Evolutionary conservation across 352 stramenopile genomes (phyloP), one percentile per base, ranked within the genome.

Genomic region (Pythium aphanidermatum): DNA sequence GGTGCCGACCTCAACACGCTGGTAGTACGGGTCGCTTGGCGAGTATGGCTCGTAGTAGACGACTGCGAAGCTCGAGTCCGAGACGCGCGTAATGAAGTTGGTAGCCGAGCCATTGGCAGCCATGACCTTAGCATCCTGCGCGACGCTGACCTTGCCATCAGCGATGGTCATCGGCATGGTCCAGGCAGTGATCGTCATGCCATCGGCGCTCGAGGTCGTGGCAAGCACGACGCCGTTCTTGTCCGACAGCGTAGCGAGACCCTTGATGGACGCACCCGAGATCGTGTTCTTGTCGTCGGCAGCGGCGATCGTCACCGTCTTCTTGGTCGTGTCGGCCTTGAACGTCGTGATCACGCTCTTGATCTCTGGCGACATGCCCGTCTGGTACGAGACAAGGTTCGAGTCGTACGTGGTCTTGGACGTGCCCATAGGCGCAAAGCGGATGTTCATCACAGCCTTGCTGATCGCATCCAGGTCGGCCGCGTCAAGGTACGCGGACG

Each of bases 1-100:
- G 5, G 53, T 63, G 21, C 78, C 78, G 39, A 87, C 51, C n/a
- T 75, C 31, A 23, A 84, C 48, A 23, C 63, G 67, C 59, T 91
- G 75, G 57, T 63, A 85, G 60, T 80, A 88, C 2, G 0, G 34
- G 40, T 9, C 48, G 51, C n/a, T 41, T 20, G 24, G 55, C 44
- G 41, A 41, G 61, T 88, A 87, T 38, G 73, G 71, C 52, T 88
- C 74, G 55, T 82, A 91, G 47, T 76, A 86, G 16, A 70, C 64
- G 1, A 82, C 48, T 0, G 72, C 75, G 48, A 91, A 91, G 38
- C 46, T 63, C 45, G 67, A 70, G 41, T 78, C 73, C 32, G 74
- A 86, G 25, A 91, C 43, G 27, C 70, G 70, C 28, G 69, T 67
- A 41, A 91, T 63, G 40, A 84, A 87, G 56, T 65, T 88, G 42